Conservation (phyloP, 495 filamentous ascomycete genomes). For the Articulospora tetracladia region DNA sequence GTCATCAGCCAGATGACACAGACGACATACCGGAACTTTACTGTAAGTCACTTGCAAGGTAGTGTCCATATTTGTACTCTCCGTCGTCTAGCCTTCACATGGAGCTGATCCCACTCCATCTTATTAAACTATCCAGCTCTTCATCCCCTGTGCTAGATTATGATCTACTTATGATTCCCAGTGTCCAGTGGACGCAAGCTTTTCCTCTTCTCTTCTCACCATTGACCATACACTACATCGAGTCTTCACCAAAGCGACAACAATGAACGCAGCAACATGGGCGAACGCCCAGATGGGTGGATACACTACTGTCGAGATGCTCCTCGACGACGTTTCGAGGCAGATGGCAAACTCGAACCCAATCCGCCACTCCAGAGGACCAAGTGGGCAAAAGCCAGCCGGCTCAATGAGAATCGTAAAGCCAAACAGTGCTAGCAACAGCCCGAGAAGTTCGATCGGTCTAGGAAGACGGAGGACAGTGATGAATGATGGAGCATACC, state of each 20-base stretch:
- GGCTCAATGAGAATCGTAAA: constrained; percentile 57
- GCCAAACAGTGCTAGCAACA: constrained; percentile 64
- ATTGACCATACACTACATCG: neutral
- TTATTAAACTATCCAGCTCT: constrained; percentile 12
- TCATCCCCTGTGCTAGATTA: constrained; percentile 8
- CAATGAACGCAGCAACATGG: constrained; percentile 20
- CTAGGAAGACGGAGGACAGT: constrained; percentile 37
- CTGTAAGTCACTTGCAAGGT: constrained; percentile 23
- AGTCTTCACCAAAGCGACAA: neutral
- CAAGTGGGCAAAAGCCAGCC: constrained; percentile 33
- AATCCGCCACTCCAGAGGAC: constrained; percentile 36
- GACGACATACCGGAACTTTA: constrained; percentile 23
- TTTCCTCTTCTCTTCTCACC: neutral
- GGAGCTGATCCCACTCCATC: constrained; percentile 13
- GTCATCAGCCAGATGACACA: constrained; percentile 23
- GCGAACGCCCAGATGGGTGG: constrained; percentile 1
- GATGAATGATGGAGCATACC: constrained; percentile 34
- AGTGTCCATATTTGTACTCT: constrained; percentile 22
- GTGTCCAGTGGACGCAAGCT: neutral
- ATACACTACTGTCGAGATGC: constrained; percentile 25
- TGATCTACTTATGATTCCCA: constrained; percentile 9
- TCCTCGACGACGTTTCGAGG: constrained; percentile 25
- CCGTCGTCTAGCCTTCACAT: constrained; percentile 23
- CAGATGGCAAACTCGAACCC: constrained; percentile 26
- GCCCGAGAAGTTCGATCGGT: constrained; percentile 50